Percentiles rank a stretch among this genome's conserved stretches.
phyloP scores from a whole-genome alignment of 116 monocot species.

The Posidonia oceanica region DNA sequence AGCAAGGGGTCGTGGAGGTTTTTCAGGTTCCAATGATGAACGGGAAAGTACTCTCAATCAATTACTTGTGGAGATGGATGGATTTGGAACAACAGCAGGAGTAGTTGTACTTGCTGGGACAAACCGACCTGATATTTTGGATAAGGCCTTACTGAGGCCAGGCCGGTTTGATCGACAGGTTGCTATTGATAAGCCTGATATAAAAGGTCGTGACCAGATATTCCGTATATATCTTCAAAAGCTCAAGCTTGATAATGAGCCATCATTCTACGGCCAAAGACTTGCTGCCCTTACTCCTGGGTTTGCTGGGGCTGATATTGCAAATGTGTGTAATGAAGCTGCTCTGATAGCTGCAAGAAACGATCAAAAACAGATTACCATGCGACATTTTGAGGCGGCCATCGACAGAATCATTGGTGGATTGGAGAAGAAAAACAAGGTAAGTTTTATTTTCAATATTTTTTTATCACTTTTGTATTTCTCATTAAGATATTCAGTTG shows the following conservation, averaged over 20 bases:
- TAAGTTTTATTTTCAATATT: constrained; percentile 11
- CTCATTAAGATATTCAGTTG: too few species aligned
- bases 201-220: constrained; percentile 95
- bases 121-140: constrained; percentile 92
- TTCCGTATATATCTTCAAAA: constrained; percentile 91
- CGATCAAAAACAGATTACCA: constrained; percentile 53
- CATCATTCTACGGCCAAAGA: constrained; percentile 82
- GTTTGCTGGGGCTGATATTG: constrained; percentile 99
- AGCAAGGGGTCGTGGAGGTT: constrained; percentile 90
- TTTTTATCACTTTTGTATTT: not conserved
- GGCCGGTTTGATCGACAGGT: constrained; percentile 99
- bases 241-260: constrained; percentile 79
- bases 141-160: constrained; percentile 90
- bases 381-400: constrained; percentile 93
- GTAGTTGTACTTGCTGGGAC: constrained; percentile 98
- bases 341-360: constrained; percentile 83
- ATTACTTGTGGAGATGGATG: constrained; percentile 99
- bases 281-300: constrained; percentile 99
- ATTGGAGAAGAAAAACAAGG: constrained; percentile 99
- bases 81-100: constrained; percentile 93
- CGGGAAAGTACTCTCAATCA: constrained; percentile 98
- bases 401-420: constrained; percentile 97
- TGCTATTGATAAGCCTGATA: constrained; percentile 91
- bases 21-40: constrained; percentile 93
- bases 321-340: constrained; percentile 97